Percentiles rank a stretch among this genome's conserved stretches.
These are phyloP conservation scores for Dimargaris xerosporica DNA, from an alignment of 192 early-diverging fungal species.

Conservation along the genomic window DNA sequence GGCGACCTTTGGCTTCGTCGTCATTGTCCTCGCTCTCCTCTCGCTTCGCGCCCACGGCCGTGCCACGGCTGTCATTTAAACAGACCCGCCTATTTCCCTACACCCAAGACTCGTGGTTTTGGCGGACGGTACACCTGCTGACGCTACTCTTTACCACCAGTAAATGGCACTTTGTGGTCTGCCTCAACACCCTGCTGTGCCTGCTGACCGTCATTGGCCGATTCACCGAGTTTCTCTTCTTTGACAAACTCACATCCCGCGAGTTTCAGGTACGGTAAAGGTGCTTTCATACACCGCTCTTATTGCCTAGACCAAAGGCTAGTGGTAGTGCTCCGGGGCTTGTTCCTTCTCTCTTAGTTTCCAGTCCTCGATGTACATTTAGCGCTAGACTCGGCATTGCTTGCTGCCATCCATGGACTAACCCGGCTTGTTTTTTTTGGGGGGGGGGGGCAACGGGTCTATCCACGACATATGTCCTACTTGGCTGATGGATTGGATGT, in stretches of 20 bases:
- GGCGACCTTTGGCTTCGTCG: too few species aligned
- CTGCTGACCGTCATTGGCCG: slow-evolving; percentile 2
- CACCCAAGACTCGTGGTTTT: slow-evolving; percentile 11
- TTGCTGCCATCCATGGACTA: not conserved
- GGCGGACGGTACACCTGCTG: slow-evolving; percentile 6
- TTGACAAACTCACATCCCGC: not conserved
- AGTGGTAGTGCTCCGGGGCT: not conserved
- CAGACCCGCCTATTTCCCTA: slow-evolving; percentile 10
- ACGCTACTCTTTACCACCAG: slow-evolving; percentile 9
- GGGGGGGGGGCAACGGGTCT: not conserved
- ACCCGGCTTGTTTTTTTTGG: not conserved
- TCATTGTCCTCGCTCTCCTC: too few species aligned
- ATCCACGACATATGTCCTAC: not conserved
- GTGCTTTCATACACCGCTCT: not conserved
- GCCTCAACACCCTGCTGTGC: slow-evolving; percentile 8
- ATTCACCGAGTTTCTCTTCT: not conserved
- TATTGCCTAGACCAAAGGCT: not conserved
- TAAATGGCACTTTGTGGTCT: not conserved
- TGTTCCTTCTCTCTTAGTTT: not conserved
- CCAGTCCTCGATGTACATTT: not conserved
- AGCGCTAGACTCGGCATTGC: not conserved
- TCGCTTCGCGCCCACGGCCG: too few species aligned
- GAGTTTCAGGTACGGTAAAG: not conserved
- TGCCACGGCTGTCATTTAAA: slow-evolving; percentile 10
- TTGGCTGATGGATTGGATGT: not conserved